A percentile compares a stretch with the other conserved stretches of the same genome.
Conservation (phyloP, 139 green algal genomes). For the Mesotaenium endlicherianum region DNA sequence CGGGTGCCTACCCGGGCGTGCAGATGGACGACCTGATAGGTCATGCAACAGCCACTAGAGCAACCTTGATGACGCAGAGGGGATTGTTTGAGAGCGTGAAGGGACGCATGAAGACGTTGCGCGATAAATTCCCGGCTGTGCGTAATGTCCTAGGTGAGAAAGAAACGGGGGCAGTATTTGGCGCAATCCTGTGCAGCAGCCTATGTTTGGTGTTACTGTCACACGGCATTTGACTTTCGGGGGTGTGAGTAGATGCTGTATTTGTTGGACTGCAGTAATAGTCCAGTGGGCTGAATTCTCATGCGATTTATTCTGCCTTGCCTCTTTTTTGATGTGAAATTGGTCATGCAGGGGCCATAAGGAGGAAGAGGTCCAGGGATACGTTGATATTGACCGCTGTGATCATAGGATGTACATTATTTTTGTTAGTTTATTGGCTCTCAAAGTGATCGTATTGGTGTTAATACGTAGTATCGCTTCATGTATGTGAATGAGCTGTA, state of each 20-base stretch:
- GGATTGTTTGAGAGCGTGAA: neutral
- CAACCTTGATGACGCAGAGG: neutral
- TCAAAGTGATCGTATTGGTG: no score
- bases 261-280: no score
- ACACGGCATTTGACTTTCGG: neutral
- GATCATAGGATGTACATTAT: neutral
- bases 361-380: neutral
- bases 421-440: conserved; percentile 10
- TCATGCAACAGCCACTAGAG: conserved; percentile 7
- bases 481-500: no score
- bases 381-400: conserved; percentile 3
- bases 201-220: neutral
- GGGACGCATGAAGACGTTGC: neutral
- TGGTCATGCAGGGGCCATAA: neutral
- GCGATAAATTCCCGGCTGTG: conserved; percentile 10
- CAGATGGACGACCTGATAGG: conserved; percentile 26
- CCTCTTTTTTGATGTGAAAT: neutral
- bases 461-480: no score
- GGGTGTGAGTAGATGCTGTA: neutral
- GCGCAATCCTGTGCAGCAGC: neutral
- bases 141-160: conserved; percentile 2
- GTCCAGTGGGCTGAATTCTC: neutral
- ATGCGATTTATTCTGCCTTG: neutral
- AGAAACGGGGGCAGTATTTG: neutral
- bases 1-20: no score